Conservation (phyloP, 2,329 filamentous ascomycete species). For the Hortaea werneckii region DNA sequence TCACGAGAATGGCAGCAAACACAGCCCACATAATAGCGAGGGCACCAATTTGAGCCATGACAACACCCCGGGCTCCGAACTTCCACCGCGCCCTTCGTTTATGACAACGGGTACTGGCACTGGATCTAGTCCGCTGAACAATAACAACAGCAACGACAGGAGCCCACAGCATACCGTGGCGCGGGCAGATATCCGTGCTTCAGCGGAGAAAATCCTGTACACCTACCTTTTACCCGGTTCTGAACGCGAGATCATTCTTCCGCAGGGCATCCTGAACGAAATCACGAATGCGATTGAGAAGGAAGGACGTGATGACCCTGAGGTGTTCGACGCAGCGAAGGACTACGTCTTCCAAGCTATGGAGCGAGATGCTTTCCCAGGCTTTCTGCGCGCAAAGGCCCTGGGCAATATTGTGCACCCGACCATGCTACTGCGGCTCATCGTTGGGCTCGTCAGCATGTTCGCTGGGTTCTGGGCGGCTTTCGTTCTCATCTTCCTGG, state of each 20-base stretch:
- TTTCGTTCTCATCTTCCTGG: conserved; percentile 85
- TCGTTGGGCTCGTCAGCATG: conserved; percentile 74
- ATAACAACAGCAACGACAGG: conserved; percentile 70
- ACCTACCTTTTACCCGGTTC: conserved; percentile 91
- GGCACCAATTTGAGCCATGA: conserved; percentile 23
- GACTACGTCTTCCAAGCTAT: conserved; percentile 99
- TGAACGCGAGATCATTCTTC: conserved; percentile 90
- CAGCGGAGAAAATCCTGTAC: conserved; percentile 95
- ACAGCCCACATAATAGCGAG: conserved; percentile 40
- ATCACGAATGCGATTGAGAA: conserved; percentile 86
- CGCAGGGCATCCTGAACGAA: conserved; percentile 73
- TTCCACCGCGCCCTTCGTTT: conserved; percentile 47
- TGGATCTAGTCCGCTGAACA: conserved; percentile 24
- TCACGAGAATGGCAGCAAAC: conserved; percentile 37
- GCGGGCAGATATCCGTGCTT: conserved; percentile 82
- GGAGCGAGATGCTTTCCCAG: conserved; percentile 98
- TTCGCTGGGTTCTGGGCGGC: conserved; percentile 91
- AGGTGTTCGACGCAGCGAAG: conserved; percentile 94
- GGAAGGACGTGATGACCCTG: conserved; percentile 84
- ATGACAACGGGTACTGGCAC: conserved; percentile 42
- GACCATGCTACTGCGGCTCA: conserved; percentile 75
- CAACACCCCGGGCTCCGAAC: conserved; percentile 30
- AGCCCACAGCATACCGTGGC: conserved; percentile 76
- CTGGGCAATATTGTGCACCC: conserved; percentile 90
- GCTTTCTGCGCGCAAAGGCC: conserved; percentile 89